Percentiles rank a stretch among this genome's conserved stretches.
Evolutionary conservation across 495 filamentous ascomycete genomes (phyloP).

Genomic region (Xylaria castorea): DNA sequence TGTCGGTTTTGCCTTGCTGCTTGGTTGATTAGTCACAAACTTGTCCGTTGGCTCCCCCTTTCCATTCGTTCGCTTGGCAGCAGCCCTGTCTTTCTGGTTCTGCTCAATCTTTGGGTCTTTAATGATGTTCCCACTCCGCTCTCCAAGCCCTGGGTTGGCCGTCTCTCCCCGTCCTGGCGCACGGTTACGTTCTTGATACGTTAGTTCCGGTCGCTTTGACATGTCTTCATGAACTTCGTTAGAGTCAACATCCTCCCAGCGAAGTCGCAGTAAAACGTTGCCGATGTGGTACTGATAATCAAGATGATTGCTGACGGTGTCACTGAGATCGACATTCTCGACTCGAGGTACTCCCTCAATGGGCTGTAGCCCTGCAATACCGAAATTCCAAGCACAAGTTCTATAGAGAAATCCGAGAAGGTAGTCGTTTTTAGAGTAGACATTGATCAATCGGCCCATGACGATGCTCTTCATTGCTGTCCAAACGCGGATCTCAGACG

Average conservation of each 20-base stretch:
- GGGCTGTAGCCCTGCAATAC: slow-evolving; percentile 63
- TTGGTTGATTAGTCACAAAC: not conserved
- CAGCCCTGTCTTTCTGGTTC: slow-evolving; percentile 5
- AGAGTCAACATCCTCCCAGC: slow-evolving; percentile 62
- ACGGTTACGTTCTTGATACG: slow-evolving; percentile 36
- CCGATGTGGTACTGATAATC: slow-evolving; percentile 62
- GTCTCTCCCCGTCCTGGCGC: slow-evolving; percentile 34
- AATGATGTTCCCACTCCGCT: slow-evolving; percentile 10
- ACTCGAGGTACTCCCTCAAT: slow-evolving; percentile 60
- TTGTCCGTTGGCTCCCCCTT: slow-evolving; percentile 10
- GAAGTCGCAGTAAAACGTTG: slow-evolving; percentile 58
- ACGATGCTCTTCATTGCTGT: slow-evolving; percentile 63
- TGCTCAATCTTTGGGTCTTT: slow-evolving; percentile 4
- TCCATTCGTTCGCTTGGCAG: slow-evolving; percentile 13
- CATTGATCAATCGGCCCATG: slow-evolving; percentile 63
- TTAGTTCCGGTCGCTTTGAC: slow-evolving; percentile 32
- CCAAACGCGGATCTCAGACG: slow-evolving; percentile 61
- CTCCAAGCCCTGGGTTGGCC: not conserved
- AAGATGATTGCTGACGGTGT: slow-evolving; percentile 60
- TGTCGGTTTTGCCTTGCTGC: slow-evolving; percentile 7
- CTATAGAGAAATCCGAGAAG: slow-evolving; percentile 66
- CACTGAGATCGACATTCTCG: slow-evolving; percentile 64
- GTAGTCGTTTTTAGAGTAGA: slow-evolving; percentile 66
- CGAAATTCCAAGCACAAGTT: slow-evolving; percentile 59
- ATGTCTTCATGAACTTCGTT: slow-evolving; percentile 52